Conservation (phyloP, 768 basidiomycete species). For the Leccinellum rugosiceps region DNA sequence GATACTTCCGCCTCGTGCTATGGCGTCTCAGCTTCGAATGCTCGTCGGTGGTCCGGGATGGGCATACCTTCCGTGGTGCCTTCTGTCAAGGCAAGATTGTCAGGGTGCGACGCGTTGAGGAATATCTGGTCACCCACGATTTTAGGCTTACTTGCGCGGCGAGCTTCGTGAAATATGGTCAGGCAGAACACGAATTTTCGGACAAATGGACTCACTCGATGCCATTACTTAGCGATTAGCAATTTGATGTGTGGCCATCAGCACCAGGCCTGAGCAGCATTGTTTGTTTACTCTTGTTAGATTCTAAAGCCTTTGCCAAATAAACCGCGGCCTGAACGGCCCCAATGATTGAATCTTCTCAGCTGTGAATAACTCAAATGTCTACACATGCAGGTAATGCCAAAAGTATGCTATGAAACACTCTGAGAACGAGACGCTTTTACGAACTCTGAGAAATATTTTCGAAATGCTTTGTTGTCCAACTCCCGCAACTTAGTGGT, state of each 20-base stretch:
- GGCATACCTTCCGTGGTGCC: constrained; percentile 45
- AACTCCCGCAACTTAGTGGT: constrained; percentile 69
- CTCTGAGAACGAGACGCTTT: constrained; percentile 58
- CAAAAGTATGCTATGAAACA: constrained; percentile 42
- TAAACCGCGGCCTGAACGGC: too few relatives aligned
- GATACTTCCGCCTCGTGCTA: constrained; percentile 75
- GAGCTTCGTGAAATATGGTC: constrained; percentile 19
- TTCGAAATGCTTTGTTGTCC: constrained; percentile 75
- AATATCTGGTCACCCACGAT: constrained; percentile 37
- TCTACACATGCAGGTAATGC: constrained; percentile 3
- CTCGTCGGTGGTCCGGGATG: not conserved
- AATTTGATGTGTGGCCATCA: constrained; percentile 15
- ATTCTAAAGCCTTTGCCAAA: constrained; percentile 33
- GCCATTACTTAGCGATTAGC: constrained; percentile 23
- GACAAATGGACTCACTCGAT: constrained; percentile 23
- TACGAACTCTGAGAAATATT: constrained; percentile 85
- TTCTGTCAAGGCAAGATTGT: constrained; percentile 32
- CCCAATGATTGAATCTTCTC: too few relatives aligned
- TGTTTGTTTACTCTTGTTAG: constrained; percentile 33
- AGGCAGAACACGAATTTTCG: constrained; percentile 2
- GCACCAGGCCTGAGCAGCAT: constrained; percentile 1
- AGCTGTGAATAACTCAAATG: not conserved
- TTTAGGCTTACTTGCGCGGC: constrained; percentile 37
- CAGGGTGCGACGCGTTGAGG: constrained; percentile 16
- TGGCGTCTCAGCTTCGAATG: constrained; percentile 3